Base-by-base conservation (phyloP, 2,329 filamentous ascomycete species). In the Talaromyces sp. region DNA sequence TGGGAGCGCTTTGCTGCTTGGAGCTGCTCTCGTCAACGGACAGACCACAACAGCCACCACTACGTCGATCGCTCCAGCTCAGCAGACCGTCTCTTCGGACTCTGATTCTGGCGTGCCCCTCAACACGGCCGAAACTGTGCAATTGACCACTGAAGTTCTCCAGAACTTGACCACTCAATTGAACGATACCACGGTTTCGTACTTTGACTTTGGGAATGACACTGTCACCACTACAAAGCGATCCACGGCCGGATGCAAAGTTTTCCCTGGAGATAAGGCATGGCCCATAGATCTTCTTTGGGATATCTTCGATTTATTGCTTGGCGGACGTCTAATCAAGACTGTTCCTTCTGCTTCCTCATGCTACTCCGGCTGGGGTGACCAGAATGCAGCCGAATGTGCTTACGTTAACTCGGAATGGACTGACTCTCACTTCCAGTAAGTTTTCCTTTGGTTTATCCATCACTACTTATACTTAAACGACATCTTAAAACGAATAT, bases 251-350 rank as follows among this genome's bases (percentile, higher is more conserved):
- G 27, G 47, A 37, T 75, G 73, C 69, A 75, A 72, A 60, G 61
- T 71, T 13, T 77, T 82, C 49, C 85, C 85, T 0, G 80, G 78
- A 37, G 82, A 86, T 66, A 19, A 67, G 0, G 80, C 76, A 69
- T 88, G 85, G 84, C 85, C 85, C 0, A 71, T 73, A 0, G 22
- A 65, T 0, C 54, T 71, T 0, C 70, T 75, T 5, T 87, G 85
- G 85, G 67, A 71, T 11, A 60, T 68, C 0, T 78, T 87, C 64
- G 85, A 87, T 70, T 60, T 68, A 8, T 81, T 84, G 1, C 74
- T 87, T 0, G 72, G 73, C 25, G 83, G 82, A 8, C 75, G 74
- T 10, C 75, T 87, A 17, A 75, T 86, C 50, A 76, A 78, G 13
- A 85, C 81, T 0, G 71, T 81, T 3, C 85, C 85, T 0, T 69